Conservation (phyloP, 768 basidiomycete species). For the Rhodosporidiobolus odoratus region DNA sequence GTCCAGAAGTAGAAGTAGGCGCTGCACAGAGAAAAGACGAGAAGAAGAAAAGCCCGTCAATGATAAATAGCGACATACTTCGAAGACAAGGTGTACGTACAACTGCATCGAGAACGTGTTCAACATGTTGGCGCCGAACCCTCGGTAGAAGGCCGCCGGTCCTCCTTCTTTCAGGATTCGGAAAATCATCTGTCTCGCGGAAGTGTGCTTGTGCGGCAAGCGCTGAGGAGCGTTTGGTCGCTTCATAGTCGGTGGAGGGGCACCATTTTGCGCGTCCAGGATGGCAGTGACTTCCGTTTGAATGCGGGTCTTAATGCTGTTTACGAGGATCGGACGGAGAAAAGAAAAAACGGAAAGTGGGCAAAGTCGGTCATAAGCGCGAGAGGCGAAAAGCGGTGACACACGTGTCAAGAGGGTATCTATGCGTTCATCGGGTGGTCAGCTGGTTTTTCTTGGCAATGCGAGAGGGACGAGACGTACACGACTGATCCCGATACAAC, state of each 20-base stretch:
- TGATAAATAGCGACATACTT: neutral
- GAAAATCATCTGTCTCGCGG: constrained; percentile 62
- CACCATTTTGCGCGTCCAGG: neutral
- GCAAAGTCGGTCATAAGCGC: neutral
- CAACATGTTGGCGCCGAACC: constrained; percentile 93
- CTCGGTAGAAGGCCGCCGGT: constrained; percentile 73
- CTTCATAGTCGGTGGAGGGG: constrained; percentile 47
- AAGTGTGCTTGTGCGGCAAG: constrained; percentile 45
- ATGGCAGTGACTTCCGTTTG: constrained; percentile 58
- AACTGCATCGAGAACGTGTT: constrained; percentile 96
- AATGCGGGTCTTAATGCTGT: constrained; percentile 86
- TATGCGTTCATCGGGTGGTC: constrained; percentile 42
- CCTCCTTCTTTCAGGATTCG: constrained; percentile 77
- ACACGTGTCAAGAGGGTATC: constrained; percentile 92
- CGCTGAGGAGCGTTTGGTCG: constrained; percentile 51
- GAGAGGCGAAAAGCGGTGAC: neutral
- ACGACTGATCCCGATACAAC: constrained; percentile 90
- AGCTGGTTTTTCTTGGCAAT: neutral
- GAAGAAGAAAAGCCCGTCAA: neutral
- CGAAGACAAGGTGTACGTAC: constrained; percentile 44
- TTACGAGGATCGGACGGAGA: constrained; percentile 3
- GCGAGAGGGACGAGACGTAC: neutral
- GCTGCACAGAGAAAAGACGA: constrained; percentile 37
- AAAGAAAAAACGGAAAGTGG: neutral
- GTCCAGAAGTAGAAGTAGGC: constrained; percentile 99